A percentile compares a stretch with the other conserved stretches of the same genome.
Conservation (phyloP, 129 eudicot genomes). For the Helichrysum umbraculigerum region DNA sequence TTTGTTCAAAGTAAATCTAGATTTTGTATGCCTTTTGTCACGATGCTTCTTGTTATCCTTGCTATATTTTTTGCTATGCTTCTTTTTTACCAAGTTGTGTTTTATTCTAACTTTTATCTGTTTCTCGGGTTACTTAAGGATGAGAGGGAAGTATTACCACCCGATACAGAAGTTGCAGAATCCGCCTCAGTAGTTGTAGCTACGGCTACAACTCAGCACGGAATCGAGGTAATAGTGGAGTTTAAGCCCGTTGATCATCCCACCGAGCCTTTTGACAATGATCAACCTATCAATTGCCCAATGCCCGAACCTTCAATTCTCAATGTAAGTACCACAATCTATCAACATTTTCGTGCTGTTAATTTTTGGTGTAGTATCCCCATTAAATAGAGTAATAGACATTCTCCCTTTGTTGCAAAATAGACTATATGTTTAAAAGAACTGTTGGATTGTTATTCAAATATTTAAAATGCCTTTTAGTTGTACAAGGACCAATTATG, state of each 20-base stretch:
- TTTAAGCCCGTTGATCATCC: constrained; percentile 96
- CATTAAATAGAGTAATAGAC: neutral
- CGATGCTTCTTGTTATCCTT: constrained; percentile 6
- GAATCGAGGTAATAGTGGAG: constrained; percentile 81
- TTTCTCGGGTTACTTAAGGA: constrained; percentile 46
- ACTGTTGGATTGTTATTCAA: neutral
- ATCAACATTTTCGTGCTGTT: neutral
- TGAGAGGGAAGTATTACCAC: constrained; percentile 54
- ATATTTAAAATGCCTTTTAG: neutral
- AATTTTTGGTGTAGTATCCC: neutral
- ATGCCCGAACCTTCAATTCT: constrained; percentile 94
- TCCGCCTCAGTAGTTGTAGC: constrained; percentile 32
- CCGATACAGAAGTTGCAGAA: constrained; percentile 46
- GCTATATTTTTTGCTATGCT: neutral
- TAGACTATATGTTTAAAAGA: neutral
- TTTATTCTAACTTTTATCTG: neutral
- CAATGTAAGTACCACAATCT: constrained; percentile 61
- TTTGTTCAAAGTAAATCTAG: neutral
- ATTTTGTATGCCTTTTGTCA: neutral
- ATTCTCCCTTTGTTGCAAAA: neutral
- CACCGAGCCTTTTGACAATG: constrained; percentile 78
- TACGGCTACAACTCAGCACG: constrained; percentile 52
- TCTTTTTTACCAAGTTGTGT: neutral
- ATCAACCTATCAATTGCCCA: constrained; percentile 85
- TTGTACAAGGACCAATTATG: neutral